Conservation (phyloP, 176 grass and related monocot species). For the Pontederia paniculata region DNA sequence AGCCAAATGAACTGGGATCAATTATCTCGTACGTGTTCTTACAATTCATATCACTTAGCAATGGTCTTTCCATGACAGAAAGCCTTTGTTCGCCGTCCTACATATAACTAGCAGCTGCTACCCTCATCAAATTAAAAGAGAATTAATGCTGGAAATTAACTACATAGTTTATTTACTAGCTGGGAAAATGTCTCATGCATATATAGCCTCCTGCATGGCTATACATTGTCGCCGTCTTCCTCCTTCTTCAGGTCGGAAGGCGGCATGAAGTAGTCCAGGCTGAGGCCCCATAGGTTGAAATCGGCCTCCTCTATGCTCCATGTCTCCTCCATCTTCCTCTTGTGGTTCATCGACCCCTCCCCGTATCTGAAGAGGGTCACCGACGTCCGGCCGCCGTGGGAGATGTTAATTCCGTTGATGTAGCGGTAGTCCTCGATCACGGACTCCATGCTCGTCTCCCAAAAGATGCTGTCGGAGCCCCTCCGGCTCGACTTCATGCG, state of each 20-base stretch:
- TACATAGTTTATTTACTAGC: too few species aligned
- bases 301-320: conserved; percentile 94
- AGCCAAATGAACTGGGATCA: too few species aligned
- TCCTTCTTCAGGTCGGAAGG: conserved; percentile 56
- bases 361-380: conserved; percentile 83
- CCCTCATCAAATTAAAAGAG: too few species aligned
- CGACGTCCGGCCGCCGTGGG: conserved; percentile 64
- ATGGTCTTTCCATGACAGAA: too few species aligned
- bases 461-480: conserved; percentile 54
- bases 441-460: conserved; percentile 94
- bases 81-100: too few species aligned
- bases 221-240: conserved; percentile 16
- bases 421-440: conserved; percentile 77
- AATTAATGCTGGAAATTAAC: too few species aligned
- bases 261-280: conserved; percentile 63
- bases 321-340: conserved; percentile 83
- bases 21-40: too few species aligned
- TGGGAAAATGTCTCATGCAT: too few species aligned
- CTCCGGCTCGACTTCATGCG: conserved; percentile 79
- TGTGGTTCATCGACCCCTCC: conserved; percentile 93
- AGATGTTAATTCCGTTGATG: conserved; percentile 80
- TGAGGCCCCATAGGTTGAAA: conserved; percentile 69
- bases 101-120: too few species aligned
- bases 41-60: too few species aligned
- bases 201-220: conserved; percentile 15